Percentiles rank a stretch among this genome's conserved stretches.
Conservation (phyloP, 768 basidiomycete genomes). For the Mycena olivaceomarginata region DNA sequence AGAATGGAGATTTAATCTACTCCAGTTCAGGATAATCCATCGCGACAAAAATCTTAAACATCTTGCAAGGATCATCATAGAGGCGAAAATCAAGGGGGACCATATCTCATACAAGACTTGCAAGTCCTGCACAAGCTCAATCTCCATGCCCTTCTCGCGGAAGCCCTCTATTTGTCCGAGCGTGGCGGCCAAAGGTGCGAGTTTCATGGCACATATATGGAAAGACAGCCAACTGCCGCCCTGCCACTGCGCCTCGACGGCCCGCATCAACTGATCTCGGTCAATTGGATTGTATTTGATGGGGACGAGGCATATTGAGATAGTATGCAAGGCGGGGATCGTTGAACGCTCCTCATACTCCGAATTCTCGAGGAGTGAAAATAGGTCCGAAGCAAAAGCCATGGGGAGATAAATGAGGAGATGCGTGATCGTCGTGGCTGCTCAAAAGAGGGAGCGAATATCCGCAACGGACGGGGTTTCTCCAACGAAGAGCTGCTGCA, state of each 20-base stretch:
- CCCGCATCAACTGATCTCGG: conserved; percentile 5
- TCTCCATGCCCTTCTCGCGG: conserved; percentile 17
- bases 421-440: conserved; percentile 7
- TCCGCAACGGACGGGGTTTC: background rate
- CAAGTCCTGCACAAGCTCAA: background rate
- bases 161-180: conserved; percentile 4
- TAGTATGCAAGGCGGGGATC: background rate
- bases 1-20: no score
- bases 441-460: background rate
- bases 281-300: background rate
- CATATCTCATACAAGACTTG: no score
- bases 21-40: no score
- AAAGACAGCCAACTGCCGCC: conserved; percentile 7
- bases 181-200: background rate
- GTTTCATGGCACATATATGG: background rate
- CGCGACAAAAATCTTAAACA: no score
- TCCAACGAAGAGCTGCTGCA: conserved; percentile 19
- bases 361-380: conserved; percentile 1
- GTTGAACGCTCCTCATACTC: background rate
- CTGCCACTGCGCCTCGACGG: conserved; percentile 11
- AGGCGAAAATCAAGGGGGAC: no score
- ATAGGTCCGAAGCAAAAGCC: background rate
- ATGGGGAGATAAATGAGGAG: conserved; percentile 1
- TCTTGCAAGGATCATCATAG: no score
- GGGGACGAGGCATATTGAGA: background rate